A percentile compares a stretch with the other conserved stretches of the same genome.
These are phyloP conservation scores for Penicillium silybi DNA, from an alignment of 495 filamentous ascomycete species.

Conservation along the genomic window DNA sequence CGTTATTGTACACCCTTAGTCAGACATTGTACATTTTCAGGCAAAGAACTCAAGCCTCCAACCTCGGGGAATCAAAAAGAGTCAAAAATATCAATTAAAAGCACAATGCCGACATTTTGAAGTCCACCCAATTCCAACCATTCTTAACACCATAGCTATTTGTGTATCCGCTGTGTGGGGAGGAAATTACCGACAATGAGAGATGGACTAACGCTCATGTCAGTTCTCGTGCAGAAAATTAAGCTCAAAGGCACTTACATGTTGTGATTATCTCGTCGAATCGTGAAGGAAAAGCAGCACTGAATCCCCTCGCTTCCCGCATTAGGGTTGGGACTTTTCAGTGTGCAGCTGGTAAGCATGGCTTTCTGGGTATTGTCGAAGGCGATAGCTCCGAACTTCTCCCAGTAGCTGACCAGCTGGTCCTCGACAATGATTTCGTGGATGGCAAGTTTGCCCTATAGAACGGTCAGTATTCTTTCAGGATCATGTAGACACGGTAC, in stretches of 20 bases:
- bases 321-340: slow-evolving; percentile 74
- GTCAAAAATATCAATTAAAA: neutral
- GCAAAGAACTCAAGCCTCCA: slow-evolving; percentile 3
- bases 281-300: slow-evolving; percentile 97
- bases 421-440: slow-evolving; percentile 96
- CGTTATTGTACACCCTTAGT: neutral
- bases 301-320: slow-evolving; percentile 69
- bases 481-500: neutral
- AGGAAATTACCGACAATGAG: slow-evolving; percentile 97
- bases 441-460: slow-evolving; percentile 84
- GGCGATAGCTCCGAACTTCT: slow-evolving; percentile 97
- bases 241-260: slow-evolving; percentile 63
- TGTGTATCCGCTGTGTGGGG: slow-evolving; percentile 46
- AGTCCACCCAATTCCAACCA: neutral
- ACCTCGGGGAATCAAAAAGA: slow-evolving; percentile 17
- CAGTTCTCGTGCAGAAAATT: neutral
- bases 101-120: neutral
- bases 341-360: slow-evolving; percentile 86
- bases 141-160: slow-evolving; percentile 6
- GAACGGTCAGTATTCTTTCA: neutral
- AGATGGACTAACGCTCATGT: slow-evolving; percentile 62
- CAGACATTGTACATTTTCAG: neutral
- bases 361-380: slow-evolving; percentile 96
- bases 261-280: slow-evolving; percentile 88
- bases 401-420: slow-evolving; percentile 95